These are phyloP conservation scores for Musa balbisiana DNA, from an alignment of 202 grass and related monocot genomes.

Conservation along the genomic window DNA sequence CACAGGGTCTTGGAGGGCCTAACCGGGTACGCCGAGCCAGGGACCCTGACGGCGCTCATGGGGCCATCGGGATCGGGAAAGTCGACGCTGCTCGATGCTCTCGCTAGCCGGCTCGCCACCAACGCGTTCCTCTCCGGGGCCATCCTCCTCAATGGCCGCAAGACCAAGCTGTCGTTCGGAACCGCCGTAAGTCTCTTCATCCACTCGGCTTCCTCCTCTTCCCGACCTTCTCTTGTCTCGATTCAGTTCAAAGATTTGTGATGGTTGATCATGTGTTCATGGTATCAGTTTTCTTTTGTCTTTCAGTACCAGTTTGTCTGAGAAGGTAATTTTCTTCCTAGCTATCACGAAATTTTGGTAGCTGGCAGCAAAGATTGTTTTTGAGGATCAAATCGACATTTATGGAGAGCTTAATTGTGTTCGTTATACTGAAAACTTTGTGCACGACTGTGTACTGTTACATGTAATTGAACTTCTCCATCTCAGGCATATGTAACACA, in stretches of 20 bases:
- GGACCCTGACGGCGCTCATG: constrained; percentile 6
- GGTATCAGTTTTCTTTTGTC: no score
- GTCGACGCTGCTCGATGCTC: constrained; percentile 16
- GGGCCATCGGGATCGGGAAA: constrained; percentile 9
- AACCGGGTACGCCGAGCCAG: constrained; percentile 14
- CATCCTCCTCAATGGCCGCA: constrained; percentile 15
- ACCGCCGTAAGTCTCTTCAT: background rate
- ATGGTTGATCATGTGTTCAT: no score
- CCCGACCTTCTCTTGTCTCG: background rate
- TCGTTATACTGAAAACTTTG: no score
- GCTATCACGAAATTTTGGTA: no score
- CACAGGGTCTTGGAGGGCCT: constrained; percentile 8
- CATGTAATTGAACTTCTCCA: background rate
- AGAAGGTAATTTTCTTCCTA: no score
- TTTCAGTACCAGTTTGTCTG: no score
- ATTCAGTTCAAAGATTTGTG: no score
- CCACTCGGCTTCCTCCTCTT: background rate
- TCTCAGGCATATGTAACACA: constrained; percentile 16
- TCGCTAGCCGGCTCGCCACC: constrained; percentile 9
- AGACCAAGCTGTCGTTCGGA: constrained; percentile 13
- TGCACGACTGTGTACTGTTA: no score
- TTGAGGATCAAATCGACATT: no score
- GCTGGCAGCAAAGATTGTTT: no score
- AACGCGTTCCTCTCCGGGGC: constrained; percentile 11
- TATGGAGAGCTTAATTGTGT: no score